phyloP scores from a whole-genome alignment of 2,329 filamentous ascomycete species.

The Blastomyces silverae region DNA sequence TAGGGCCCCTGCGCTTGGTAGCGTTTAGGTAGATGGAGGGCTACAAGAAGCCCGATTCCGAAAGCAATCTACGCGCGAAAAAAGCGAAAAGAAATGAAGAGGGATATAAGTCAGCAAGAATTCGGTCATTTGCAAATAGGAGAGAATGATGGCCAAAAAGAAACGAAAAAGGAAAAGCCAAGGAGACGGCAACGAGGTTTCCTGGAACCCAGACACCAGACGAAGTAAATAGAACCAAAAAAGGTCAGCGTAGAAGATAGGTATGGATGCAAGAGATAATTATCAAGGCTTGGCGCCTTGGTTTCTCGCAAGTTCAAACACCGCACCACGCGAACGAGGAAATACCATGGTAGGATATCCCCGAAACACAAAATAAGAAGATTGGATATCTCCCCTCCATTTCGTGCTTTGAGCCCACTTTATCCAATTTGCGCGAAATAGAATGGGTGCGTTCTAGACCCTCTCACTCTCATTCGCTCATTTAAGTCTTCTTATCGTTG shows the following conservation, averaged over 20 bases:
- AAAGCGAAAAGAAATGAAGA: not conserved
- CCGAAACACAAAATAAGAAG: not conserved
- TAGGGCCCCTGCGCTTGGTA: not conserved
- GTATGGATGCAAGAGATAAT: not conserved
- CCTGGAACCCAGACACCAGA: not conserved
- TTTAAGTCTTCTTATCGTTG: not conserved
- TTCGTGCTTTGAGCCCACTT: not conserved
- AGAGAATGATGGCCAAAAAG: constrained; percentile 21
- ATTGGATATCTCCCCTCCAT: not conserved
- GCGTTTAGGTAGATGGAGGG: not conserved
- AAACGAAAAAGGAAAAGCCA: not conserved
- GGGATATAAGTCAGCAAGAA: constrained; percentile 24
- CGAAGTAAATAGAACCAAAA: not conserved
- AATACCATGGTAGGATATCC: not conserved
- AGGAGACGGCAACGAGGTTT: not conserved
- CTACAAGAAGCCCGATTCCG: constrained; percentile 45
- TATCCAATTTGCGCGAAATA: not conserved
- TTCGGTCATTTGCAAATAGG: constrained; percentile 28
- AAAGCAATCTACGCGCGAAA: constrained; percentile 39
- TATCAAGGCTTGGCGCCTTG: not conserved
- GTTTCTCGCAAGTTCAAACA: not conserved
- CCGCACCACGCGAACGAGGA: not conserved
- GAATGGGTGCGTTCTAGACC: not conserved
- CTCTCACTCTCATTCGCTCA: not conserved
- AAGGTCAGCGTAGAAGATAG: not conserved